phyloP scores from a whole-genome alignment of 192 early-diverging fungal species.

The Mortierella hygrophila region DNA sequence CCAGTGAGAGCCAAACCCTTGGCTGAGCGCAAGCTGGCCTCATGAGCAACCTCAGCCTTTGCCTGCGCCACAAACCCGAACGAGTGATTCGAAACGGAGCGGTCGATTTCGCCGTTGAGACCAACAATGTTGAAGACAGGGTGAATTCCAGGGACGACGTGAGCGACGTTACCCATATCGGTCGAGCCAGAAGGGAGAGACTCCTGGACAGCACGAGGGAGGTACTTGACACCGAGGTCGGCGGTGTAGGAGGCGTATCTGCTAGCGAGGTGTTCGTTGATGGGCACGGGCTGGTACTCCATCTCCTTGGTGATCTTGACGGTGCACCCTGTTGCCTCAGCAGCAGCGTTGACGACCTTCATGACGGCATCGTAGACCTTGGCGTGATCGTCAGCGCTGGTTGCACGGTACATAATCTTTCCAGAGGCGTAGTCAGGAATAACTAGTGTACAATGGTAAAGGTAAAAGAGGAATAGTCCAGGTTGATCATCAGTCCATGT shows the following conservation, averaged over 20 bases:
- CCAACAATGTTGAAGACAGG: constrained; percentile 38
- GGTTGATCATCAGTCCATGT: too few relatives aligned
- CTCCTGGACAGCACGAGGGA: constrained; percentile 25
- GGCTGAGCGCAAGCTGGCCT: constrained; percentile 65
- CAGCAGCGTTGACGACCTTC: constrained; percentile 72
- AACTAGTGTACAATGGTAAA: constrained; percentile 48
- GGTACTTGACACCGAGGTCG: constrained; percentile 24
- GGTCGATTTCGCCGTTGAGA: constrained; percentile 61
- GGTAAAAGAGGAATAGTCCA: too few relatives aligned
- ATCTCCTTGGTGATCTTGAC: constrained; percentile 65
- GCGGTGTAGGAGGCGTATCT: constrained; percentile 27
- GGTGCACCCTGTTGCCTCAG: constrained; percentile 76
- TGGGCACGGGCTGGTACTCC: constrained; percentile 68
- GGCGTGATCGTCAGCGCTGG: constrained; percentile 58
- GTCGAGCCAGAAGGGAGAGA: constrained; percentile 14
- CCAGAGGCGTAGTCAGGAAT: constrained; percentile 76
- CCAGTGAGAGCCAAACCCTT: constrained; percentile 65
- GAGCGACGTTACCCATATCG: constrained; percentile 29
- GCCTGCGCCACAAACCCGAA: constrained; percentile 71
- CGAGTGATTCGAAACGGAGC: constrained; percentile 72
- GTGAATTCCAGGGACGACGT: constrained; percentile 38
- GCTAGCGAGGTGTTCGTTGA: constrained; percentile 57
- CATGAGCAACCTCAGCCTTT: constrained; percentile 68
- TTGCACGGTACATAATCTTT: constrained; percentile 71
- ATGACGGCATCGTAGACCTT: constrained; percentile 65